A percentile compares a stretch with the other conserved stretches of the same genome.
phyloP scores from a whole-genome alignment of 352 stramenopile genomes.

The Phytopythium oedochilum region DNA sequence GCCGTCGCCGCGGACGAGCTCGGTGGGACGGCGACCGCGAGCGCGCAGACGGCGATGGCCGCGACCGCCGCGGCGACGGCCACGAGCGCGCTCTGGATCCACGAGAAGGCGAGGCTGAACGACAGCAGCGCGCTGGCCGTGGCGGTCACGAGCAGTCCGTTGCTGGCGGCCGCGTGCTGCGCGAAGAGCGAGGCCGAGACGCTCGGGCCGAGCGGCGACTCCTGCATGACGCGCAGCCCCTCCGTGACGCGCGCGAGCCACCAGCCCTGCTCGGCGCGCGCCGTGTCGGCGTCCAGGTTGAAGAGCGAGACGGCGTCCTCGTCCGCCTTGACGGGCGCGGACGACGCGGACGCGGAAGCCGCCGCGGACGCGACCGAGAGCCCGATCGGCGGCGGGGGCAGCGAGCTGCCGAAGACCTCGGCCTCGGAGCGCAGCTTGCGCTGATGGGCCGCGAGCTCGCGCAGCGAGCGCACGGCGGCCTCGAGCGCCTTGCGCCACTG shows the following conservation, averaged over 20 bases:
- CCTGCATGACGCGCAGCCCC: constrained; percentile 81
- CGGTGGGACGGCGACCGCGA: constrained; percentile 25
- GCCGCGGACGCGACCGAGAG: background rate
- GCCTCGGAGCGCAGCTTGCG: constrained; percentile 73
- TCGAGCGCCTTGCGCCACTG: constrained; percentile 82
- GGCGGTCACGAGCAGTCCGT: constrained; percentile 67
- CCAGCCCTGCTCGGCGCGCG: constrained; percentile 80
- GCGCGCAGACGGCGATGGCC: constrained; percentile 63
- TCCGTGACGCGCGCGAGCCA: constrained; percentile 82
- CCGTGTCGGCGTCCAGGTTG: constrained; percentile 82
- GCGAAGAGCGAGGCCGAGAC: constrained; percentile 74
- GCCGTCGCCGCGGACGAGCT: background rate
- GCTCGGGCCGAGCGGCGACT: constrained; percentile 76
- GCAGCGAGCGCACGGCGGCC: constrained; percentile 69
- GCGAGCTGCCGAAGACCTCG: constrained; percentile 51
- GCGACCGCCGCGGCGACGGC: constrained; percentile 65
- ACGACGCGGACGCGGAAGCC: background rate
- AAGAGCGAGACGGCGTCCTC: constrained; percentile 85
- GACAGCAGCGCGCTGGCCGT: constrained; percentile 58
- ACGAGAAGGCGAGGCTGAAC: constrained; percentile 88
- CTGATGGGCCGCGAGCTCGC: constrained; percentile 69
- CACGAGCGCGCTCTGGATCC: constrained; percentile 76
- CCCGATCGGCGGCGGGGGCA: constrained; percentile 1
- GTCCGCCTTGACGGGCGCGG: constrained; percentile 45
- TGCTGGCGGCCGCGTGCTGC: constrained; percentile 76